Evolutionary conservation across 1,284 basidiomycete genomes (phyloP).

Genomic region (Ustilago loliicola): DNA sequence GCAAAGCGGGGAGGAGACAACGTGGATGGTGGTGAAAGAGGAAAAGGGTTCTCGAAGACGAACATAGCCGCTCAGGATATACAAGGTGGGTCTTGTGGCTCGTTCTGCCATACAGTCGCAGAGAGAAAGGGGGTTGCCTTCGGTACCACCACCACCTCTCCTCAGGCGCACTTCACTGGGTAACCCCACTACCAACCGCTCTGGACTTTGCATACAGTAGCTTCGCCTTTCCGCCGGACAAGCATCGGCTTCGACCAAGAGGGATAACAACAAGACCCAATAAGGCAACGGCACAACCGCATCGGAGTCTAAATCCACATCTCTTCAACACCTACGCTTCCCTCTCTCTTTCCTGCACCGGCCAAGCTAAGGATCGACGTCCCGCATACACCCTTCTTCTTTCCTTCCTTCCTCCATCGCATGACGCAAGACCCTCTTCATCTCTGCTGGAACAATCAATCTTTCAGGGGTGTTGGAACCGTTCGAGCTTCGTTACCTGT

Average conservation of each 20-base stretch:
- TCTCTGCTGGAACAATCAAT: not conserved
- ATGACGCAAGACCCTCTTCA: not conserved
- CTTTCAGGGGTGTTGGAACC: not conserved
- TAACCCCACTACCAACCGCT: not conserved
- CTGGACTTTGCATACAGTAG: not conserved
- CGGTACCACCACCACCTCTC: not conserved
- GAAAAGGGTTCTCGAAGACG: not conserved
- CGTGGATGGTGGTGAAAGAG: not conserved
- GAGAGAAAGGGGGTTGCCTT: not conserved
- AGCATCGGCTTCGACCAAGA: not conserved
- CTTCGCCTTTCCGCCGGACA: constrained; percentile 6
- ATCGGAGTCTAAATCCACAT: not conserved
- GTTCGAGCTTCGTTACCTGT: not conserved
- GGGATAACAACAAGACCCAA: not conserved
- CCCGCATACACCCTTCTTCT: not conserved
- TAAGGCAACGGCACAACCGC: not conserved
- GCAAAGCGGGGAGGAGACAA: not conserved
- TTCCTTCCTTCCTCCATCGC: not conserved
- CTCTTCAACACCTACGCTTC: constrained; percentile 1
- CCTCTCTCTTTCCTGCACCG: not conserved
- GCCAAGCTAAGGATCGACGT: not conserved
- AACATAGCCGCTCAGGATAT: not conserved
- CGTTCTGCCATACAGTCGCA: not conserved
- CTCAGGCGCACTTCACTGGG: not conserved
- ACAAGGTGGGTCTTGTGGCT: not conserved